Evolutionary conservation across 129 eudicot species (phyloP), one percentile per base, ranked within the genome.

Genomic region (Tagetes patula): DNA sequence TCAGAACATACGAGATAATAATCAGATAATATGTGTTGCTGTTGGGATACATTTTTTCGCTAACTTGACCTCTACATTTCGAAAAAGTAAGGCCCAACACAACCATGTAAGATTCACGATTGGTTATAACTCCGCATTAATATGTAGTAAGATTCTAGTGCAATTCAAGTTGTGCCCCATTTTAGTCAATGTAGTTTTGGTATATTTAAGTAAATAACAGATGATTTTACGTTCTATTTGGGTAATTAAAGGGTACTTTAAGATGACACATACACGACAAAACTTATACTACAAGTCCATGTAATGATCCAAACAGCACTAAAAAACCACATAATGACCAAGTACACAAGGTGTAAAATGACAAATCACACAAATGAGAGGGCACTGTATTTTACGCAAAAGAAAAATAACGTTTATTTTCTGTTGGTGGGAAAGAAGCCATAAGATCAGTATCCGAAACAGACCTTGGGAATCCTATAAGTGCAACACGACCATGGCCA

Each of bases 401-500:
- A n/a, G 2, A 52, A 3, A 61, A 31, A 55, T 30, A 56, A 30
- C 39, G 0, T 34, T 3, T 7, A 30, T 27, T 39, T 40, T 39
- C 41, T 71, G 46, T 65, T 27, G 69, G 47, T 36, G 38, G 56
- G 53, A 37, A 65, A 53, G 27, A 67, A 33, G 33, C 32, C 71
- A 43, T 63, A 31, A 34, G 62, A 67, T 65, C 8, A 42, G 43
- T 56, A 40, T n/a, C 40, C 14, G 48, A 13, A 75, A 74, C 82
- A 74, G 60, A 90, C 98, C 98, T 94, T 71, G 98, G 98, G 85
- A 94, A 94, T 75, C 98, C 98, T 39, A 94, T 90, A 34, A 94
- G 88, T 59, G 99, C 93, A 48, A 90, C 98, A 63, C 96, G 97
- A 33, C 97, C 98, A 82, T 94, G 98, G 39, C 97, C 98, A 84